Evolutionary conservation across 164 flowering plant genomes (phyloP).

Genomic region (Paratinospora sagittata): DNA sequence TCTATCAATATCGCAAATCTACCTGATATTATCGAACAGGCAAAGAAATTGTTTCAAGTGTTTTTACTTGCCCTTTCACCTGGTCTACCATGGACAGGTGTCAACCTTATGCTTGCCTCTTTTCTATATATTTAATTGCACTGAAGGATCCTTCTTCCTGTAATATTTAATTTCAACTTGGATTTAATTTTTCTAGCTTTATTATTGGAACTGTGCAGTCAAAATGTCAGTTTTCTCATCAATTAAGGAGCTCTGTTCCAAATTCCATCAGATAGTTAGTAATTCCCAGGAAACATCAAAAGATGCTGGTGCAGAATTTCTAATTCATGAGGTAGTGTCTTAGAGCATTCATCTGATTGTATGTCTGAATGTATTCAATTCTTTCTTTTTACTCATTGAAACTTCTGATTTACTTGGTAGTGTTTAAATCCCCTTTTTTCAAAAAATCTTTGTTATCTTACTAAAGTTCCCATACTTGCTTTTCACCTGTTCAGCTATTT

Average conservation of each 20-base stretch:
- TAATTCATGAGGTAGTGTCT: constrained; percentile 57
- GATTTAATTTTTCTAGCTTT: neutral
- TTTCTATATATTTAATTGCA: neutral
- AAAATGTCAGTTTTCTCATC: constrained; percentile 63
- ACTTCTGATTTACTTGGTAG: neutral
- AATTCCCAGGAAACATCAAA: constrained; percentile 27
- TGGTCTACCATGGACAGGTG: constrained; percentile 74
- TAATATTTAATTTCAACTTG: neutral
- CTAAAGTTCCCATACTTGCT: neutral
- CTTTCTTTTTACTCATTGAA: neutral
- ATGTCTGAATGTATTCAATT: neutral
- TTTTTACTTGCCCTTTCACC: constrained; percentile 42
- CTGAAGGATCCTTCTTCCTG: neutral
- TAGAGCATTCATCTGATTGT: neutral
- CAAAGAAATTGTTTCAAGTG: constrained; percentile 48
- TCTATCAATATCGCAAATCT: constrained; percentile 54
- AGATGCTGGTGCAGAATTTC: constrained; percentile 21
- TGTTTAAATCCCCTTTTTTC: neutral
- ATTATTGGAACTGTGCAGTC: constrained; percentile 38
- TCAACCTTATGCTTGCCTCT: constrained; percentile 4
- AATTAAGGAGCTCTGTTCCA: constrained; percentile 65
- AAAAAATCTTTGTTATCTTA: neutral
- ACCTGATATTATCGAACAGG: constrained; percentile 51
- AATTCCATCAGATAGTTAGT: constrained; percentile 24
- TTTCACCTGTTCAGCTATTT: constrained; percentile 47